Conservation (phyloP, 176 grass and related monocot genomes). For the Chloris gayana region DNA sequence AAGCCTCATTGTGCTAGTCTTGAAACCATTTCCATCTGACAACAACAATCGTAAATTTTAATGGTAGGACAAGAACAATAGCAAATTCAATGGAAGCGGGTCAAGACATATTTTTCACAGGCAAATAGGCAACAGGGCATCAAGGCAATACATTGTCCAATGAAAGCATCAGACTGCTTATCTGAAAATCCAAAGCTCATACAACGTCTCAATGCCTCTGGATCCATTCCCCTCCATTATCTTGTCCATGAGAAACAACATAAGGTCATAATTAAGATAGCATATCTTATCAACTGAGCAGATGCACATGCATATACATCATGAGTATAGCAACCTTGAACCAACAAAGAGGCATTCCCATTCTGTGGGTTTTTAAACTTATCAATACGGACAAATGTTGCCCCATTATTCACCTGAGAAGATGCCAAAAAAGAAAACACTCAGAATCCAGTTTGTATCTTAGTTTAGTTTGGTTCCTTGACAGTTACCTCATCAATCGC, state of each 20-base stretch:
- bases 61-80: constrained; percentile 32
- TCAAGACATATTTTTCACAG: constrained; percentile 36
- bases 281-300: constrained; percentile 12
- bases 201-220: constrained; percentile 71
- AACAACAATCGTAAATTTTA: constrained; percentile 41
- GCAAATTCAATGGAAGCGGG: constrained; percentile 35
- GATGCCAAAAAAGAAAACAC: constrained; percentile 30
- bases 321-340: constrained; percentile 70
- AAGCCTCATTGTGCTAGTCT: constrained; percentile 99
- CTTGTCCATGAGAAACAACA: constrained; percentile 53
- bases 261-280: constrained; percentile 23
- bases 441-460: constrained; percentile 21
- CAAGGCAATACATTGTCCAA: constrained; percentile 85
- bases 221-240: constrained; percentile 99
- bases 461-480: constrained; percentile 17
- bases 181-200: constrained; percentile 99
- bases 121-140: constrained; percentile 34
- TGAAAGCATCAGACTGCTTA: constrained; percentile 86
- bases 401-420: constrained; percentile 70
- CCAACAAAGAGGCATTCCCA: constrained; percentile 59
- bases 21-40: constrained; percentile 99
- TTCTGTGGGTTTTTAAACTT: constrained; percentile 62
- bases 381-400: constrained; percentile 73
- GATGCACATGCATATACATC: constrained; percentile 22
- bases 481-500: constrained; percentile 68